Conservation (phyloP, 169 alveolate genomes). For the Eimeria praecox region DNA sequence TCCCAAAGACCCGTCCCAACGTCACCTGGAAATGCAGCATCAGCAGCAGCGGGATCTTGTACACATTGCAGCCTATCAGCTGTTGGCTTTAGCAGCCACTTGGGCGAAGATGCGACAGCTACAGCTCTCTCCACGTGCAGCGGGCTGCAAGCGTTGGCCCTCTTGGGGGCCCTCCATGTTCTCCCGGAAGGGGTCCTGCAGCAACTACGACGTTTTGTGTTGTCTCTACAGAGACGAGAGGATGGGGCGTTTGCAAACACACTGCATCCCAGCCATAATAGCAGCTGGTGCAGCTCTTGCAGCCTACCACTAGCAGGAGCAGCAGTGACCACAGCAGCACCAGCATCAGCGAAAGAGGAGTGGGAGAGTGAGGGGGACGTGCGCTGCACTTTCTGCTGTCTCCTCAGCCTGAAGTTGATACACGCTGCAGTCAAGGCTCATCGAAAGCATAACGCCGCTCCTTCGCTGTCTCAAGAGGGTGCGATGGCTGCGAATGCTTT, state of each 20-base stretch:
- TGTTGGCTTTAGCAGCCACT: slow-evolving; percentile 41
- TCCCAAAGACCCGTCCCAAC: neutral
- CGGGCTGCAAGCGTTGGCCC: slow-evolving; percentile 68
- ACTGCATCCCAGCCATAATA: slow-evolving; percentile 1
- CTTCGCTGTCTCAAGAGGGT: neutral
- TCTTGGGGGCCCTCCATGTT: slow-evolving; percentile 35
- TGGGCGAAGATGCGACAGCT: slow-evolving; percentile 8
- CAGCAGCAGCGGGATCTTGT: neutral
- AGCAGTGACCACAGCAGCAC: neutral
- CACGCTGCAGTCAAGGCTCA: slow-evolving; percentile 63
- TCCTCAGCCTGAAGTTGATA: slow-evolving; percentile 68
- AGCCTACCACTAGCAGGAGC: slow-evolving; percentile 8
- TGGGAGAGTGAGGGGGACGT: slow-evolving; percentile 71
- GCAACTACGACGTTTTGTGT: slow-evolving; percentile 65
- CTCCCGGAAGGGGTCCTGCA: slow-evolving; percentile 29
- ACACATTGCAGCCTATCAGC: neutral
- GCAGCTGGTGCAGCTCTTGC: slow-evolving; percentile 3
- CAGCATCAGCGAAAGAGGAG: neutral
- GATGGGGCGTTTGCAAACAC: slow-evolving; percentile 73
- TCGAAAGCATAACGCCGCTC: neutral
- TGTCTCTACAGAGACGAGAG: slow-evolving; percentile 56
- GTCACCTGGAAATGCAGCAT: neutral
- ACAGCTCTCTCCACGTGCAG: slow-evolving; percentile 68
- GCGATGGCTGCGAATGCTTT: neutral
- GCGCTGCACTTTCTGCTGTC: slow-evolving; percentile 71